A percentile compares a stretch with the other conserved stretches of the same genome.
These are phyloP conservation scores for Ustilago hordei DNA, from an alignment of 1,284 basidiomycete species.

Conservation along the genomic window DNA sequence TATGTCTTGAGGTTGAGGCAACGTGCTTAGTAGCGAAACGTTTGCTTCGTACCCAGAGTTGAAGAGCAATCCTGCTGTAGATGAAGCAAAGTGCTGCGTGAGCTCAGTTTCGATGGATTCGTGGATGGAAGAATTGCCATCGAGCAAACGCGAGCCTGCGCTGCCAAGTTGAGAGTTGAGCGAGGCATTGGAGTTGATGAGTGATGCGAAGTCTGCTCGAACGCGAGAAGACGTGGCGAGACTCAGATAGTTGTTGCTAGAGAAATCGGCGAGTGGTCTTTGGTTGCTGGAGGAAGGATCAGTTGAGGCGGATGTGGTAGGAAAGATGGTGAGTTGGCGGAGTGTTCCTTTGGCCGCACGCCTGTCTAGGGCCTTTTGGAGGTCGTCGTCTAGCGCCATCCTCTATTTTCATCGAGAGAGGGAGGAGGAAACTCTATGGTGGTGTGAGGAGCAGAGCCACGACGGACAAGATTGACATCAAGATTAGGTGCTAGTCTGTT, in stretches of 20 bases:
- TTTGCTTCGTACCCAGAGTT: conserved; percentile 97
- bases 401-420: neutral
- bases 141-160: conserved; percentile 88
- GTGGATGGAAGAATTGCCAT: conserved; percentile 74
- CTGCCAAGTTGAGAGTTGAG: conserved; percentile 74
- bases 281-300: conserved; percentile 3
- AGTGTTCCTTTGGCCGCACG: conserved; percentile 58
- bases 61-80: conserved; percentile 80
- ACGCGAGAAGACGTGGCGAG: conserved; percentile 77
- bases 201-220: conserved; percentile 37
- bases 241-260: conserved; percentile 93
- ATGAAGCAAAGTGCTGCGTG: conserved; percentile 51
- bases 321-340: conserved; percentile 51
- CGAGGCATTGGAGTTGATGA: conserved; percentile 16
- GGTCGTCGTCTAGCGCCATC: conserved; percentile 58
- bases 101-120: conserved; percentile 57
- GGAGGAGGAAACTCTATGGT: neutral
- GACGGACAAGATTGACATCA: neutral
- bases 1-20: conserved; percentile 83
- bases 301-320: conserved; percentile 26
- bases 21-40: conserved; percentile 83
- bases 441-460: neutral
- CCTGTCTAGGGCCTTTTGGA: conserved; percentile 50
- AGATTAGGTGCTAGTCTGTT: neutral
- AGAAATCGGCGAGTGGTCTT: conserved; percentile 76